Percentiles rank a stretch among this genome's conserved stretches.
These are phyloP conservation scores for Penicillium ochrochloron DNA, from an alignment of 495 filamentous ascomycete species.

Conservation along the genomic window DNA sequence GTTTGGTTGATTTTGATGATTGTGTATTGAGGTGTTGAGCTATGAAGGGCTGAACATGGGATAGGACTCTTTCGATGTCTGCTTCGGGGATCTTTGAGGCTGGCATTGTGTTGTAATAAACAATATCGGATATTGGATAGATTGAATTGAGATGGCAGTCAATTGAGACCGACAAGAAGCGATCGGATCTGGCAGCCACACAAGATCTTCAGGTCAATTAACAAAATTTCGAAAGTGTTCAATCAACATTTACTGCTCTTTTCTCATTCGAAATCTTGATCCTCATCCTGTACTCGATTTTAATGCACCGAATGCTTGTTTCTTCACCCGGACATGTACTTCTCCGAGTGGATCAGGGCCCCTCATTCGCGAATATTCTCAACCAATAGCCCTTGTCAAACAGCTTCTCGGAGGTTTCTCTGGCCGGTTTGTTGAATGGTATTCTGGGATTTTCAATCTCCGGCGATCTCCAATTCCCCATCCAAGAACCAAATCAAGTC, in stretches of 20 bases:
- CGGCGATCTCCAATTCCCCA: slow-evolving; percentile 9
- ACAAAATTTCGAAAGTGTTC: too few species aligned
- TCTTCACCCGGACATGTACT: slow-evolving; percentile 1
- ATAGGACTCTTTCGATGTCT: not conserved
- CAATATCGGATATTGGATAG: too few species aligned
- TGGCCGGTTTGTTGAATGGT: too few species aligned
- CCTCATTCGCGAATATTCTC: slow-evolving; percentile 14
- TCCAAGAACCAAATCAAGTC: slow-evolving; percentile 14
- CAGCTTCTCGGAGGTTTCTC: too few species aligned
- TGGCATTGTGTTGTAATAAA: not conserved
- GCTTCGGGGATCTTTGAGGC: not conserved
- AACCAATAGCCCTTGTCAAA: slow-evolving; percentile 15
- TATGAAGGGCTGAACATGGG: not conserved
- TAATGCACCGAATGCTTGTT: too few species aligned
- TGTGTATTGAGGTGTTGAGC: not conserved
- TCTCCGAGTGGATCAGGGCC: slow-evolving; percentile 6
- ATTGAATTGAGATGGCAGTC: too few species aligned
- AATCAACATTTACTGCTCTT: too few species aligned
- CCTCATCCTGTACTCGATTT: not conserved
- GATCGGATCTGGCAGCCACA: too few species aligned
- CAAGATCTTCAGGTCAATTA: too few species aligned
- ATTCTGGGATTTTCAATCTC: too few species aligned
- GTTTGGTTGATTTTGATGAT: not conserved
- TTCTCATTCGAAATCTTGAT: too few species aligned
- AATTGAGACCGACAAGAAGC: too few species aligned